Base-by-base conservation (phyloP, 768 basidiomycete species). In the Collybiopsis confluens region DNA sequence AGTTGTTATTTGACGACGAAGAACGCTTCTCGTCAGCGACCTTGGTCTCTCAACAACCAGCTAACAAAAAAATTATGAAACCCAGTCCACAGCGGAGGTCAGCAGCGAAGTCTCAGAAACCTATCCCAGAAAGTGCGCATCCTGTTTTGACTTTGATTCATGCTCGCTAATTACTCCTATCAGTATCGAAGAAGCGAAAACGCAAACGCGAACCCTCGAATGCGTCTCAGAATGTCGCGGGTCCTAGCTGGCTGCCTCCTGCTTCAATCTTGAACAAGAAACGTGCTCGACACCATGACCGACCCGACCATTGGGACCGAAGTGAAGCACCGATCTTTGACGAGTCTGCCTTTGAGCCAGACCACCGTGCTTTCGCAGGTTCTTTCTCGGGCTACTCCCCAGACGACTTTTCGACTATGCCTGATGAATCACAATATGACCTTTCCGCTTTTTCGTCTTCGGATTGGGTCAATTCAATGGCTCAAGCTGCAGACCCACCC, bases 391-490 rank as follows among this genome's bases (percentile, higher is more conserved):
- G 40, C 20, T 28, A 42, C 24, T 23, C 27, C 3, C 2, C 21
- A 5, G 41, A 28, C 20, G n/a, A n/a, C 50, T 23, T 40, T 13
- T 40, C 16, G 26, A 10, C 35, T 15, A 35, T 52, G 24, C 6
- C 26, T 30, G 50, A n/a, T 16, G 6, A 42, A 18, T 13, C 23
- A 18, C 13, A 28, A 23, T 37, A 36, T 11, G 3, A 16, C 44
- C 54, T 18, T 49, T 50, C 28, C 33, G 18, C 58, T 3, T 36
- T 43, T 21, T 52, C 45, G 18, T 54, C 59, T 3, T 60, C 59
- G 18, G 23, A 69, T 6, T 76, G 74, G 74, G 73, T 74, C 1
- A 70, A 73, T 16, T 72, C 73, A 1, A 76, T 75, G 75, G 67
- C 71, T 16, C 62, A 65, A 59, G 70, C 71, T 18, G 45, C 56